Evolutionary conservation across 2,329 filamentous ascomycete genomes (phyloP), one percentile per base, ranked within the genome.

Genomic region (Pestalotiopsis sp.): DNA sequence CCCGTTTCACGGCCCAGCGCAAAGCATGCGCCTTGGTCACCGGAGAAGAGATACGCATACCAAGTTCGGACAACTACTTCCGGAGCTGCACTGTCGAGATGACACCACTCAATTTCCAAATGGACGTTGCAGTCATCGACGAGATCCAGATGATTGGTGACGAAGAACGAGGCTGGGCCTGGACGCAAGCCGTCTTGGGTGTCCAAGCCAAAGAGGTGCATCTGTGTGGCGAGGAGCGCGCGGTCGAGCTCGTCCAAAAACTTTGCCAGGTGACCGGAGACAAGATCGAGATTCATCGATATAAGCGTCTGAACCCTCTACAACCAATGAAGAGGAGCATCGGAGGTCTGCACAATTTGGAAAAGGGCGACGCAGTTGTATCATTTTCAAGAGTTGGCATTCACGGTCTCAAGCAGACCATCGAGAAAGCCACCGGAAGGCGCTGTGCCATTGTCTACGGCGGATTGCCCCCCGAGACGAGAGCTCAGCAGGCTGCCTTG

Each of bases 121-220:
- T 93, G 38, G 95, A 98, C 56, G 94, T 99, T 44, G 95, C 94
- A 1, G 95, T 99, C 72, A 95, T 99, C 70, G 96, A 99, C 76
- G 96, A 99, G 81, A 98, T 99, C 67, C 96, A 99, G 80, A 98
- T 99, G 96, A 93, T 99, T 72, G 91, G 89, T 17, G 91, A 94
- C 74, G 70, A 78, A 0, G 88, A 93, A 0, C 91, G 96, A 73
- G 96, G 97, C 1, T 97, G 92, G 90, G 94, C 94, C 2, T 99
- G 96, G 96, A 97, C 94, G 1, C 89, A 94, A 73, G 96, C 96
- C 1, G 84, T 98, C 14, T 83, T 99, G 4, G 96, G 96, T 44
- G 86, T 97, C 1, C 91, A 92, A 79, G 96, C 94, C 4, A 91
- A 90, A 73, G 96, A 99, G 76, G 84, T 99, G 5, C 96, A 99